phyloP scores from a whole-genome alignment of 2,329 filamentous ascomycete species.

The Aspergillus fijiensis region DNA sequence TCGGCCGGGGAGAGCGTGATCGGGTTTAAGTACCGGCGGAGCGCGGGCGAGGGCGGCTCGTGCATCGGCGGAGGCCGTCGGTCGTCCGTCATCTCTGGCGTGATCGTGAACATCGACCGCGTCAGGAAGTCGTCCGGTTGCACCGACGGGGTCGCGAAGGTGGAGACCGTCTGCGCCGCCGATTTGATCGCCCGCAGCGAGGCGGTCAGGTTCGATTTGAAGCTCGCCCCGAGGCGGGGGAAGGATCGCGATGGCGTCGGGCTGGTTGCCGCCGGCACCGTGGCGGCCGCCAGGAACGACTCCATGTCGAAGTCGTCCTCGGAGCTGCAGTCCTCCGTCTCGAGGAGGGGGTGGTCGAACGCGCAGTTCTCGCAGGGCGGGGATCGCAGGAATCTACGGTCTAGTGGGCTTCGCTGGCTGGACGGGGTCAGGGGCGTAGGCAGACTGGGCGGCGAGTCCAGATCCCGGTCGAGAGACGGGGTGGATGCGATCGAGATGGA shows the following conservation, averaged over 20 bases:
- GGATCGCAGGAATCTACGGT: constrained; percentile 49
- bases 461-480: constrained; percentile 52
- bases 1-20: constrained; percentile 48
- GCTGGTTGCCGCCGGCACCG: constrained; percentile 15
- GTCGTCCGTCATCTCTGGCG: constrained; percentile 60
- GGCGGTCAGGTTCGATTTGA: constrained; percentile 64
- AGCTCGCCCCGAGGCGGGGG: constrained; percentile 49
- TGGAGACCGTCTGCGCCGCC: constrained; percentile 61
- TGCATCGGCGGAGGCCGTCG: constrained; percentile 57
- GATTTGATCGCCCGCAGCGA: constrained; percentile 62
- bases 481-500: constrained; percentile 61
- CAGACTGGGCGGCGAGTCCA: constrained; percentile 49
- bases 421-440: constrained; percentile 44
- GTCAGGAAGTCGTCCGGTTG: constrained; percentile 61
- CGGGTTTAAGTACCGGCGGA: constrained; percentile 63
- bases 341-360: constrained; percentile 58
- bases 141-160: constrained; percentile 53
- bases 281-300: constrained; percentile 15
- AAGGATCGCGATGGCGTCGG: constrained; percentile 32
- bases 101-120: constrained; percentile 56
- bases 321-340: constrained; percentile 32
- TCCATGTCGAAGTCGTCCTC: constrained; percentile 16
- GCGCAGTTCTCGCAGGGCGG: constrained; percentile 57
- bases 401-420: constrained; percentile 37
- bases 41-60: constrained; percentile 55